Evolutionary conservation across 2,329 filamentous ascomycete genomes (phyloP), one percentile per base, ranked within the genome.

Genomic region (Pseudogymnoascus sp.): DNA sequence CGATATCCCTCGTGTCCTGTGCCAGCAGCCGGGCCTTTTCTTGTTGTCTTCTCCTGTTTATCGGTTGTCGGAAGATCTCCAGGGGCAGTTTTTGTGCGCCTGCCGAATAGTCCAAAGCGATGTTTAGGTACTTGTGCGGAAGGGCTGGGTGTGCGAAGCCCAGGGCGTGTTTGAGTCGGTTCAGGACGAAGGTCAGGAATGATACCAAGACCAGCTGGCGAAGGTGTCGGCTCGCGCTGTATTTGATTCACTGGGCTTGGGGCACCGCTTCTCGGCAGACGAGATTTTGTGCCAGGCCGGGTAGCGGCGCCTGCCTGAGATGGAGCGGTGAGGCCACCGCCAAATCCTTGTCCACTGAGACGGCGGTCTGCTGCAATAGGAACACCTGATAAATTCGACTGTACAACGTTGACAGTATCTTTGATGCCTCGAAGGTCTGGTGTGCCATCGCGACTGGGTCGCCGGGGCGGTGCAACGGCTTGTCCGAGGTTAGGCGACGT

Each of bases 21-120:
- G n/a, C 93, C 93, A 41, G 93, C 93, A 14, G 83, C 85, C 22
- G 93, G 93, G 0, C 93, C 92, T 74, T 91, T 93, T 28, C 89
- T 83, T 23, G 78, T 64, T 6, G 78, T 71, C 66, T 82, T 85
- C 7, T 87, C 85, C 38, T 81, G 79, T 71, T 82, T 85, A n/a
- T 86, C 82, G 0, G 72, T 64, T 19, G 73, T 74, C 9, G 75
- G 64, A n/a, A 74, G 72, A 42, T 84, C 80, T 35, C 14, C 35
- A 3, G 82, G 72, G 0, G 83, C 79, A 0, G 83, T 80, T 73
- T 91, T 95, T 12, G 85, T 85, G 62, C 85, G 86, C 66, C 88
- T 84, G 7, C 87, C 80, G 69, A 96, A 96, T 61, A 96, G 81
- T 1, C 89, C 88, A 72, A 96, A 94, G 2, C 88, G 84, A 6